Percentiles rank a stretch among this genome's conserved stretches.
phyloP scores from a whole-genome alignment of 371 early-diverging fungal genomes.

The Mucor irregularis region DNA sequence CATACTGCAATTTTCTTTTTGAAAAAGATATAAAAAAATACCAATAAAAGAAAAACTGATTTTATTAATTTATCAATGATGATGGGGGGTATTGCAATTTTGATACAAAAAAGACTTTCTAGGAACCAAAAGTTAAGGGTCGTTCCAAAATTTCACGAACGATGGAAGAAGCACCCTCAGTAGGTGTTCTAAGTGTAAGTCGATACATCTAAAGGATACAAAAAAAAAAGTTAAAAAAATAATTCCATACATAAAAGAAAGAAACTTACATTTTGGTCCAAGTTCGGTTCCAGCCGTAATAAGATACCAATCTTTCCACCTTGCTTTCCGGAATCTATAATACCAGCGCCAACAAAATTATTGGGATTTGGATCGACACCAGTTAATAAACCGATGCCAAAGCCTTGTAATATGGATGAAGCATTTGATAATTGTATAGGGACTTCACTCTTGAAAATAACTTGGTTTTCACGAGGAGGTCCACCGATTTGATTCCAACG shows the following conservation, averaged over 20 bases:
- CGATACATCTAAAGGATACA: conserved; percentile 83
- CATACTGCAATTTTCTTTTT: too few species aligned
- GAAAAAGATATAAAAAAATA: too few species aligned
- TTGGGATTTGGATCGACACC: conserved; percentile 88
- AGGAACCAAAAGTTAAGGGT: conserved; percentile 16
- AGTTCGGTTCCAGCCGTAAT: conserved; percentile 86
- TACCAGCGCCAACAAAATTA: conserved; percentile 89
- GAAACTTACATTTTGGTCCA: conserved; percentile 79
- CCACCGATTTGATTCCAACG: conserved; percentile 97
- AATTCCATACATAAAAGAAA: background rate
- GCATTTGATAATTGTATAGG: conserved; percentile 56
- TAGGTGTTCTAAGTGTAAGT: conserved; percentile 88
- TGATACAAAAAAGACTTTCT: background rate
- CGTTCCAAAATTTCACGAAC: conserved; percentile 47
- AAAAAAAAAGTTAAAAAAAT: conserved; percentile 5
- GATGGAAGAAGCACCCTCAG: conserved; percentile 70
- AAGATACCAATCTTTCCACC: conserved; percentile 91
- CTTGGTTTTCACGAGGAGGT: conserved; percentile 75
- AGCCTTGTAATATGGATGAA: conserved; percentile 57
- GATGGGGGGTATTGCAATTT: background rate
- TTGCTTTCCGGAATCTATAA: conserved; percentile 67
- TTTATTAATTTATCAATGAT: too few species aligned
- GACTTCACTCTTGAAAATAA: conserved; percentile 62
- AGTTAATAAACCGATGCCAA: conserved; percentile 73
- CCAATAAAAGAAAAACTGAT: too few species aligned